A percentile compares a stretch with the other conserved stretches of the same genome.
These are phyloP conservation scores for Grifola frondosa DNA, from an alignment of 1,284 basidiomycete genomes.

Conservation along the genomic window DNA sequence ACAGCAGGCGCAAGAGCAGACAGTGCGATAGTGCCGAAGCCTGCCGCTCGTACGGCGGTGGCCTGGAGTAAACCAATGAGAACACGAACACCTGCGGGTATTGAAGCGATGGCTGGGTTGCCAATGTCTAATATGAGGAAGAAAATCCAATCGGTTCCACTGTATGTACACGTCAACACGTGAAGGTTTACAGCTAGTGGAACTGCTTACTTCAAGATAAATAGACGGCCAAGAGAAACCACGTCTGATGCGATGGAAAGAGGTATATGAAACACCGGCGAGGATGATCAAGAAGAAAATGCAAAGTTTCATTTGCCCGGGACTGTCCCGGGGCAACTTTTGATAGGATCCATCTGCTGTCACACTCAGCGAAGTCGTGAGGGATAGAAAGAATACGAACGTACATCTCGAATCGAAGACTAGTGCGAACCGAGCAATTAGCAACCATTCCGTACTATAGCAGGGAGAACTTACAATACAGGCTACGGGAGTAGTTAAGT, in stretches of 20 bases:
- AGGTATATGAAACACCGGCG: conserved; percentile 93
- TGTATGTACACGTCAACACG: neutral
- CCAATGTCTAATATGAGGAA: conserved; percentile 91
- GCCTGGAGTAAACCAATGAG: conserved; percentile 74
- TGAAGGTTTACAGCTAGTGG: neutral
- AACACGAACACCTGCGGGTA: conserved; percentile 72
- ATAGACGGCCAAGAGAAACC: conserved; percentile 79
- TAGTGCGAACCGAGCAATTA: conserved; percentile 22
- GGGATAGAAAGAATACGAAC: conserved; percentile 15
- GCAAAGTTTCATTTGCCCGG: conserved; percentile 75
- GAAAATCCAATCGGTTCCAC: conserved; percentile 72
- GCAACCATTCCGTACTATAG: neutral
- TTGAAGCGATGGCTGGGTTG: conserved; percentile 66
- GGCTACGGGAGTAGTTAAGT: conserved; percentile 6
- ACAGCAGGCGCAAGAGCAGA: conserved; percentile 71
- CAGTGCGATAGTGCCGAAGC: conserved; percentile 78
- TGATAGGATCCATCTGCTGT: conserved; percentile 68
- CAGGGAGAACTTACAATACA: conserved; percentile 15
- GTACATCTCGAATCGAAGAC: conserved; percentile 67
- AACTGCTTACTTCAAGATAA: conserved; percentile 64
- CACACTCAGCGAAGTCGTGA: conserved; percentile 1
- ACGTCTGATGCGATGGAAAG: conserved; percentile 94
- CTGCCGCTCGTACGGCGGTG: conserved; percentile 83
- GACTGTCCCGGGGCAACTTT: conserved; percentile 63
- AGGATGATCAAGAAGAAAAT: conserved; percentile 96